Conservation (phyloP, 2,329 filamentous ascomycete species). For the Mycosphaerella arachidis region DNA sequence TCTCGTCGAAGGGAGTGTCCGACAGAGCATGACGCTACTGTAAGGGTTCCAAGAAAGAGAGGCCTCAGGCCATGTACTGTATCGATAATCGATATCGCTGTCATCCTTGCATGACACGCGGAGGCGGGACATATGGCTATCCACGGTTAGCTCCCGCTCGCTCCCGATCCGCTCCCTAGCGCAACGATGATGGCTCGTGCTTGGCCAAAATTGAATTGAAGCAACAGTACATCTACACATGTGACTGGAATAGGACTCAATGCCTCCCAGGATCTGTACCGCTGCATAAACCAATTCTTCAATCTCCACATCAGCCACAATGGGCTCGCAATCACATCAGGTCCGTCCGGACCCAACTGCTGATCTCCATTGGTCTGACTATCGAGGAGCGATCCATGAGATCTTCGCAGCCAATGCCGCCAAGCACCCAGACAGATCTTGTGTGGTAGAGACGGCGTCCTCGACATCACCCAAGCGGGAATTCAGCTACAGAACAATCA, state of each 20-base stretch:
- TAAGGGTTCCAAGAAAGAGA: no score
- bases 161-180: not conserved
- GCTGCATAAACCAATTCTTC: not conserved
- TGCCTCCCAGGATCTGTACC: not conserved
- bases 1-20: not conserved
- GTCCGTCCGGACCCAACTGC: conserved; percentile 59
- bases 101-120: not conserved
- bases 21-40: not conserved
- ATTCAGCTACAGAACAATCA: conserved; percentile 83
- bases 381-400: conserved; percentile 64
- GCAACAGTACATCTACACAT: not conserved
- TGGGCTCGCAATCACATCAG: conserved; percentile 25
- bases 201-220: not conserved
- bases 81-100: not conserved
- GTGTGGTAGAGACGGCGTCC: conserved; percentile 62
- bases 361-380: conserved; percentile 65
- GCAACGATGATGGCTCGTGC: not conserved
- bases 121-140: not conserved
- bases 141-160: not conserved
- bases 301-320: conserved; percentile 6
- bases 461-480: conserved; percentile 37
- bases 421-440: conserved; percentile 63
- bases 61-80: not conserved
- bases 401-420: conserved; percentile 64
- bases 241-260: not conserved